These are phyloP conservation scores for Eucalyptus curtisii DNA, from an alignment of 345 rosid genomes.

Conservation along the genomic window DNA sequence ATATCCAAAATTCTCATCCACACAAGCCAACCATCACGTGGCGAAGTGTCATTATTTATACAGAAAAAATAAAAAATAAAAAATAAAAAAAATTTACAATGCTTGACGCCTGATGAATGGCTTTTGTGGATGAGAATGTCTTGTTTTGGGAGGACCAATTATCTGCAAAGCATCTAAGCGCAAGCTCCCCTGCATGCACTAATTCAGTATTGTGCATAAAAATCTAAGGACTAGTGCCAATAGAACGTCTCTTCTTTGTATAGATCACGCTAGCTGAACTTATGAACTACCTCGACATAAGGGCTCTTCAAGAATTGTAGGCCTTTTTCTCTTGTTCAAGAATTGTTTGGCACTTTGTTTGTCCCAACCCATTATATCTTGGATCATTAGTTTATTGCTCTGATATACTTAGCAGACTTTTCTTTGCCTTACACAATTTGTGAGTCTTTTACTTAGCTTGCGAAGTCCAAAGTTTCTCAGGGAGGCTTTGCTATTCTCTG, in stretches of 20 bases:
- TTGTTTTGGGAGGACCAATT: neutral
- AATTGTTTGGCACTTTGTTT: neutral
- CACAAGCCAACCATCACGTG: neutral
- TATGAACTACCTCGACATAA: neutral
- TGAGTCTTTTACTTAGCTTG: neutral
- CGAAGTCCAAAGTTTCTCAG: neutral
- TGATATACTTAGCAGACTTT: neutral
- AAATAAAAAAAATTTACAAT: neutral
- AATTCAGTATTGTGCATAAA: neutral
- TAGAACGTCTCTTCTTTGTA: neutral
- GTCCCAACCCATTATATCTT: neutral
- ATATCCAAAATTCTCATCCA: neutral
- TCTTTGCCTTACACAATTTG: neutral
- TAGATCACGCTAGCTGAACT: neutral
- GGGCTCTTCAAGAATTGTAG: neutral
- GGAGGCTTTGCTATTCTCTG: neutral
- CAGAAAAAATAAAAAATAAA: neutral
- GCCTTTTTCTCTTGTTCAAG: neutral
- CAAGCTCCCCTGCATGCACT: neutral
- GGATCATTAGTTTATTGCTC: neutral
- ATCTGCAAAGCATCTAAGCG: neutral
- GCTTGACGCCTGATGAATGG: neutral
- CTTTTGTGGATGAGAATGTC: neutral
- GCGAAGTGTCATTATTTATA: neutral
- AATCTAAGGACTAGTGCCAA: neutral